Base-by-base conservation (phyloP, 192 early-diverging fungal genomes). In the Haplosporangium gracile region DNA sequence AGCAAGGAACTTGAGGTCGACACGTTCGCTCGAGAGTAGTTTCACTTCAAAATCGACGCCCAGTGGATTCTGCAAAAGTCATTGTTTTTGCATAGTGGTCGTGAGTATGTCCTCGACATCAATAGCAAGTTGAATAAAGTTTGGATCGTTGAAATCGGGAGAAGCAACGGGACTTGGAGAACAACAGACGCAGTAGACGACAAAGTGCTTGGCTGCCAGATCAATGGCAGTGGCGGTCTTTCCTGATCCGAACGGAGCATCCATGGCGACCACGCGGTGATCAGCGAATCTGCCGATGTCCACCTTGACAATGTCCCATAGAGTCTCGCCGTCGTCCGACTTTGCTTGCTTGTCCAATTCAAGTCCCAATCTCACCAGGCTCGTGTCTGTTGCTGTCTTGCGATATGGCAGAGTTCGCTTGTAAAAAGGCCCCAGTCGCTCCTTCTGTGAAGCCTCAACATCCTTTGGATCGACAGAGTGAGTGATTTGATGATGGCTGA, bases 181-280 rank as follows among this genome's bases (percentile, higher is more conserved):
- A 9, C 6, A 51, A 26, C 80, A 81, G 34, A 81, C 42, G 55
- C 34, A 47, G 72, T 81, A 81, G 71, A 81, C 29, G 63, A 81
- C 74, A 81, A 81, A 81, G 74, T 81, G 80, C 49, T 81, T 81
- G 70, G 34, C 68, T 77, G 80, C 80, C 73, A 81, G 80, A 29
- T 72, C 36, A 22, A 81, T 43, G 22, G 76, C 74, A 5, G 80
- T 76, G 34, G 80, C 73, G 63, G 80, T 81, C 74, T 81, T 81
- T 69, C 80, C 80, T 68, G 80, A 81, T 1, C 78, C 78, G 8
- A 42, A 80, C 39, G n/a, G 79, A 34, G 79, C 74, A 34, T 76
- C 73, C 79, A 77, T 80, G 13, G 74, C 79, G 9, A 80, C 79
- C 71, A 79, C 76, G 29, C 60, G 76, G 38, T 22, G 49, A 70